A percentile compares a stretch with the other conserved stretches of the same genome.
phyloP scores from a whole-genome alignment of 2,329 filamentous ascomycete species.

The Ascochyta viciae-villosae region DNA sequence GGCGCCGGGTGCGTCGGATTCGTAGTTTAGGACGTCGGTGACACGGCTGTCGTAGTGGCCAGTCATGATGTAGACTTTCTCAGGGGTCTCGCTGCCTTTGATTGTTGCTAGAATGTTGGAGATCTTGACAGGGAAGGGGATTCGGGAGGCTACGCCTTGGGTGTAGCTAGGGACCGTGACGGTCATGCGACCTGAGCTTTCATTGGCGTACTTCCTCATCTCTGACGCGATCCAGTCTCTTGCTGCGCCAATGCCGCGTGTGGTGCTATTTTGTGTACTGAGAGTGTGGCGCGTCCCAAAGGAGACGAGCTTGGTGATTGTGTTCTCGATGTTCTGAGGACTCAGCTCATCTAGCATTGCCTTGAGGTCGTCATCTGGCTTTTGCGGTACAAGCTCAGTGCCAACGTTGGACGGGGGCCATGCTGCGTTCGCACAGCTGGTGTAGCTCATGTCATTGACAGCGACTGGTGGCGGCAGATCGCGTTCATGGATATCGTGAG shows the following conservation, averaged over 20 bases:
- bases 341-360: conserved; percentile 51
- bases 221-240: conserved; percentile 63
- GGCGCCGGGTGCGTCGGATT: conserved; percentile 62
- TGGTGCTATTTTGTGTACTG: conserved; percentile 59
- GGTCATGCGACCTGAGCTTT: conserved; percentile 58
- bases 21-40: conserved; percentile 60
- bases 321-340: conserved; percentile 57
- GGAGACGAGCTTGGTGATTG: conserved; percentile 61
- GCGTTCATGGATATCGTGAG: conserved; percentile 38
- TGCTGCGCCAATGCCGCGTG: conserved; percentile 63
- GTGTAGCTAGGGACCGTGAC: conserved; percentile 61
- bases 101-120: conserved; percentile 60
- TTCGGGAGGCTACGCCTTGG: conserved; percentile 56
- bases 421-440: conserved; percentile 44
- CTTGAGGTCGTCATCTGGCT: conserved; percentile 50
- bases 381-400: conserved; percentile 49
- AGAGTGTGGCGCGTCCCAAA: conserved; percentile 66
- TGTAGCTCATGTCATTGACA: conserved; percentile 42
- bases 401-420: conserved; percentile 54
- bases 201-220: conserved; percentile 57
- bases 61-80: conserved; percentile 61
- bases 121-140: conserved; percentile 61
- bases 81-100: conserved; percentile 57
- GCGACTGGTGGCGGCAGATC: conserved; percentile 40
- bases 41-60: conserved; percentile 64